Evolutionary conservation across 2,329 filamentous ascomycete genomes (phyloP).

Genomic region (Rutstroemia sp.): DNA sequence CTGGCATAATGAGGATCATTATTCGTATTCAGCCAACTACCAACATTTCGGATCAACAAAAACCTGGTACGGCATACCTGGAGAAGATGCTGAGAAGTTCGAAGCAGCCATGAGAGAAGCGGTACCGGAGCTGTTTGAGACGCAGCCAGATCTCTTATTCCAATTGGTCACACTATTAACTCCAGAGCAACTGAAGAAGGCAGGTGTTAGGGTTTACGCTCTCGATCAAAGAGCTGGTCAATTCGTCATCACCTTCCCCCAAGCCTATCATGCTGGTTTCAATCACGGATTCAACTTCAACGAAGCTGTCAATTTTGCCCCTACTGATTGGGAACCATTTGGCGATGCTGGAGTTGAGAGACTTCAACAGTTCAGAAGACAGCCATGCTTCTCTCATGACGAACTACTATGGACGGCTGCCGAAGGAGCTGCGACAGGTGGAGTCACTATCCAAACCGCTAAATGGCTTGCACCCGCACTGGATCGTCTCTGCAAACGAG

Average conservation of each 20-base stretch:
- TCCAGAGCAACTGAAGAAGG: slow-evolving; percentile 86
- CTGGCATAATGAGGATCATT: slow-evolving; percentile 99
- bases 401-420: slow-evolving; percentile 89
- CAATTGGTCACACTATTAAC: slow-evolving; percentile 95
- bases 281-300: slow-evolving; percentile 99
- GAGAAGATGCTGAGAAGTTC: slow-evolving; percentile 87
- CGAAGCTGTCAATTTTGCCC: slow-evolving; percentile 96
- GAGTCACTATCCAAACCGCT: slow-evolving; percentile 73
- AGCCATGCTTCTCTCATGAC: slow-evolving; percentile 96
- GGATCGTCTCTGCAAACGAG: slow-evolving; percentile 67
- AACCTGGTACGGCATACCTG: slow-evolving; percentile 98
- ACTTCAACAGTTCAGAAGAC: slow-evolving; percentile 77
- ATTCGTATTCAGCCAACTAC: slow-evolving; percentile 95
- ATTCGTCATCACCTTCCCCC: slow-evolving; percentile 92
- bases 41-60: slow-evolving; percentile 98
- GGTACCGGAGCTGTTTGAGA: slow-evolving; percentile 93
- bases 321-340: slow-evolving; percentile 88
- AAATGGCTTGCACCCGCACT: slow-evolving; percentile 92
- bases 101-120: slow-evolving; percentile 92
- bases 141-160: slow-evolving; percentile 91
- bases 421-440: slow-evolving; percentile 59
- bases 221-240: slow-evolving; percentile 95
- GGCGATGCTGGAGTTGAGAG: slow-evolving; percentile 81
- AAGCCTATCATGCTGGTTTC: slow-evolving; percentile 96
- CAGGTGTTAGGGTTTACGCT: slow-evolving; percentile 86